phyloP scores from a whole-genome alignment of 768 basidiomycete species.

The Suillus decipiens region DNA sequence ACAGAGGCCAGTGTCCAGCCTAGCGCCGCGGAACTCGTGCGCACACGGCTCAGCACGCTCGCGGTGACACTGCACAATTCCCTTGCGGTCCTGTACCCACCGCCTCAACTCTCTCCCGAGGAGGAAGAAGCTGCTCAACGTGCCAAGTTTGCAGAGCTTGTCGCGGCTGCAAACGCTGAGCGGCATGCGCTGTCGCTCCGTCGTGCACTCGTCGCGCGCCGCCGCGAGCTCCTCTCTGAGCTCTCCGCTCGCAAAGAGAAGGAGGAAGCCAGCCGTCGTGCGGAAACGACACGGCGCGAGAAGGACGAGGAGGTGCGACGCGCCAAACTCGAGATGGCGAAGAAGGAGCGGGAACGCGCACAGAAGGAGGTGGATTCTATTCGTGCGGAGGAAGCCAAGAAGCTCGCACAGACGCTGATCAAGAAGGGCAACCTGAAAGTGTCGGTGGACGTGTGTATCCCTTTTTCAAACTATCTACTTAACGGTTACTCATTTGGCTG shows the following conservation, averaged over 20 bases:
- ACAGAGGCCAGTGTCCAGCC: constrained; percentile 65
- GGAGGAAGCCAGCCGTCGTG: constrained; percentile 79
- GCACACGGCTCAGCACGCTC: constrained; percentile 76
- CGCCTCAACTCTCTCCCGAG: constrained; percentile 40
- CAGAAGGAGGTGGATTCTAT: constrained; percentile 65
- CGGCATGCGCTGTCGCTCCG: constrained; percentile 75
- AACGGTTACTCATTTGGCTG: constrained; percentile 12
- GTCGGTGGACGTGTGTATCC: constrained; percentile 62
- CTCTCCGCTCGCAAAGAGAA: constrained; percentile 84
- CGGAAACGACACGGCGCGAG: constrained; percentile 64
- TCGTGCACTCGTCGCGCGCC: constrained; percentile 80
- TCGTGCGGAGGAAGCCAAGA: constrained; percentile 73
- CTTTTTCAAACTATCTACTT: constrained; percentile 10
- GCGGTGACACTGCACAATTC: constrained; percentile 74
- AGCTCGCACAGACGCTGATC: constrained; percentile 81
- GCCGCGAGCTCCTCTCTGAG: constrained; percentile 83
- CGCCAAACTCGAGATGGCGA: constrained; percentile 58
- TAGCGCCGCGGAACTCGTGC: constrained; percentile 68
- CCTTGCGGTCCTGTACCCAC: constrained; percentile 54
- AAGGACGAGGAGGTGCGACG: constrained; percentile 69
- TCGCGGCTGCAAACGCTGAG: constrained; percentile 69
- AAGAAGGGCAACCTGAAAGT: constrained; percentile 75
- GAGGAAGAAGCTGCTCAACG: constrained; percentile 52
- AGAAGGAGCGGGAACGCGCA: constrained; percentile 78
- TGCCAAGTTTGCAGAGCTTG: constrained; percentile 57